Evolutionary conservation across 148 eudicot genomes (phyloP), one percentile per base, ranked within the genome.

Genomic region (Polygonum maritimum): DNA sequence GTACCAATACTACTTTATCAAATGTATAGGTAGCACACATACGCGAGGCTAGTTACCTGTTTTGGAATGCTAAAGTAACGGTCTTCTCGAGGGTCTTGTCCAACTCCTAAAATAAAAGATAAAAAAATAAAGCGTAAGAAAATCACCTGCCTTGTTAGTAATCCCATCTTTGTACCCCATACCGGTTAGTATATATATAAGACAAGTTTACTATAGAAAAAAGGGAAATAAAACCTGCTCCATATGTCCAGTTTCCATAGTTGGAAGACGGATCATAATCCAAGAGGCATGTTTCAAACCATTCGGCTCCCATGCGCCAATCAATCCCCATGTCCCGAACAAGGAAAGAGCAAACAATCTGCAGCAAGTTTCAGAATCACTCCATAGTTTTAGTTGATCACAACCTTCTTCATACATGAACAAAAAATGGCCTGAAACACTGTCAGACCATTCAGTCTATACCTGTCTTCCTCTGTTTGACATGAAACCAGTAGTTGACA

Each of bases 301-400:
- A 94, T 80, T 94, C 98, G 15, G 97, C 98, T 82, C 98, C 98
- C 97, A 91, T 94, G 36, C 97, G 87, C 98, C 98, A 94, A 80
- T 94, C 98, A 1, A 94, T 91, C 41, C 95, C 95, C 97, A 94
- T 91, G 73, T 94, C 98, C 18, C 98, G 89, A 38, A 91, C 97
- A 57, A 94, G 97, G 81, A 94, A 94, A n/a, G 98, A 94, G 75
- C 98, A 94, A 22, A 94, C 98, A 77, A 94, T 91, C 98, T 94
- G 81, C 54, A 77, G 67, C 5, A 2, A 76, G 19, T 15, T 31
- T 54, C n/a, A 26, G 33, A 35, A 26, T 19, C 6, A 72, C 0
- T 35, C 35, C 35, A 1, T 12, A 13, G 36, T 71, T 71, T 39
- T 31, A 39, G 47, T 71, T 44, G 14, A 71, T 13, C 48, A 70